These are phyloP conservation scores for Castanospermum australe DNA, from an alignment of 306 rosid genomes.

Conservation along the genomic window DNA sequence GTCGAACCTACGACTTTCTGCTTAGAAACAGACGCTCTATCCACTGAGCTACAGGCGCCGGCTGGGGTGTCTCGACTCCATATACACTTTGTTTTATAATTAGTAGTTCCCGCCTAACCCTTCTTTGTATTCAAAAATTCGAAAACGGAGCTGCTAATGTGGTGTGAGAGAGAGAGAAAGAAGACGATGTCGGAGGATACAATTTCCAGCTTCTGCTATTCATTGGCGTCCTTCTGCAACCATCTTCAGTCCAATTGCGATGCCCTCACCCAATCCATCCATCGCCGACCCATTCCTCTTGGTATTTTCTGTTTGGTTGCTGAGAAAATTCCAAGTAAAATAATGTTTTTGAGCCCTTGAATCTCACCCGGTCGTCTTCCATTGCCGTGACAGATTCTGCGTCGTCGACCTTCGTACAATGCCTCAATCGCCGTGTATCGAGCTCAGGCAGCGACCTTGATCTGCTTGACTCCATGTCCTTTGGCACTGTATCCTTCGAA, in stretches of 20 bases:
- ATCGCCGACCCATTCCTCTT: constrained; percentile 90
- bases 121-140: too few species aligned
- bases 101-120: constrained; percentile 26
- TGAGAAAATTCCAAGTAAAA: neutral
- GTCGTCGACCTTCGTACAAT: constrained; percentile 72
- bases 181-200: too few species aligned
- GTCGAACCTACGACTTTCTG: constrained; percentile 14
- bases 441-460: constrained; percentile 59
- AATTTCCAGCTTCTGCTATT: constrained; percentile 55
- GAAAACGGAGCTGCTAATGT: too few species aligned
- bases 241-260: constrained; percentile 66
- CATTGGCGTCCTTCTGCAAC: constrained; percentile 66
- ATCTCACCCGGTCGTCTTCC: neutral
- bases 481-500: constrained; percentile 80
- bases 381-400: constrained; percentile 56
- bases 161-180: too few species aligned
- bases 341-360: neutral
- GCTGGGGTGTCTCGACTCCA: too few species aligned
- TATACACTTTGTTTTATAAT: too few species aligned
- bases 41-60: constrained; percentile 18
- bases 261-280: constrained; percentile 74
- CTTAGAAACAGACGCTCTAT: constrained; percentile 18
- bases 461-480: constrained; percentile 71
- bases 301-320: constrained; percentile 32
- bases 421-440: constrained; percentile 75